Conservation (phyloP, 2,329 filamentous ascomycete species). For the Neopestalotiopsis clavispora region DNA sequence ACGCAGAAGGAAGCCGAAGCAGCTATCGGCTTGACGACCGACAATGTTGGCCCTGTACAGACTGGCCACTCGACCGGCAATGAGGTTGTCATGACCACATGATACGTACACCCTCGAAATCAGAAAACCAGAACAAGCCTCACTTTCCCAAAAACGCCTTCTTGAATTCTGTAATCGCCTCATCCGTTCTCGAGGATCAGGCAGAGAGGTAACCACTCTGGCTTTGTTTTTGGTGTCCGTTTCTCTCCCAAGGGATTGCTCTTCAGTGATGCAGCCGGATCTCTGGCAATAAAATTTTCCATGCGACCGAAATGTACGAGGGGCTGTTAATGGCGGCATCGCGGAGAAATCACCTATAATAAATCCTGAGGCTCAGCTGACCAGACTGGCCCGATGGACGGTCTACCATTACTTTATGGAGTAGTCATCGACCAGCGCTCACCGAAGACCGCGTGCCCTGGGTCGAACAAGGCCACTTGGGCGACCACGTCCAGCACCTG, state of each 20-base stretch:
- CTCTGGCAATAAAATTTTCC: background rate
- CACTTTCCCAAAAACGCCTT: background rate
- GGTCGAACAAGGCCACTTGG: slow-evolving; percentile 51
- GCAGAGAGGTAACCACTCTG: background rate
- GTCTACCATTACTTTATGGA: background rate
- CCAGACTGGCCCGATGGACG: background rate
- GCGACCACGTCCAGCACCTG: slow-evolving; percentile 43
- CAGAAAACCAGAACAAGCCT: background rate
- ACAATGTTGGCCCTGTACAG: slow-evolving; percentile 58
- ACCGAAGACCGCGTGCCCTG: slow-evolving; percentile 51
- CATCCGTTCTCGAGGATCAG: background rate
- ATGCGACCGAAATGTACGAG: background rate
- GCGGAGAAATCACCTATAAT: background rate
- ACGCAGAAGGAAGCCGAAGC: slow-evolving; percentile 86
- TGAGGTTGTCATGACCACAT: slow-evolving; percentile 45
- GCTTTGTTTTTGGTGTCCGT: background rate
- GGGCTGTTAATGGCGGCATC: background rate
- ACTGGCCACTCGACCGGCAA: slow-evolving; percentile 35
- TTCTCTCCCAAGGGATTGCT: background rate
- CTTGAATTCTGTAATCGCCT: background rate
- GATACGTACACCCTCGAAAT: slow-evolving; percentile 17
- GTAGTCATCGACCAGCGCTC: slow-evolving; percentile 27
- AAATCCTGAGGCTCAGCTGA: background rate
- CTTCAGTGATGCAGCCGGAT: background rate
- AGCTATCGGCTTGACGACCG: slow-evolving; percentile 72